These are phyloP conservation scores for Amaranthus hypochondriacus DNA, from an alignment of 148 eudicot species.

Conservation along the genomic window DNA sequence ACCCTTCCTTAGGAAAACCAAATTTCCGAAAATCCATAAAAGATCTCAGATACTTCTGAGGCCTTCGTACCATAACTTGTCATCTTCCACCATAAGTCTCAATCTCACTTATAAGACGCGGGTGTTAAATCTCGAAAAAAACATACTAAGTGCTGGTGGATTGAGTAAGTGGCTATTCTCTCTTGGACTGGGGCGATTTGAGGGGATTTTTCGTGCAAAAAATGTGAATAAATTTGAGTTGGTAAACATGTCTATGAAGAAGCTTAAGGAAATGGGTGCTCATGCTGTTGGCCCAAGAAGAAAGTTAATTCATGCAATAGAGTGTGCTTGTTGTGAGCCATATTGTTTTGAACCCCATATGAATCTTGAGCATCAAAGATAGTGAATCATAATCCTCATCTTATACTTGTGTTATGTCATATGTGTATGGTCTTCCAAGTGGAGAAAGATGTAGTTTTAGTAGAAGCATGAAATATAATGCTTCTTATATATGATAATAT, in stretches of 20 bases:
- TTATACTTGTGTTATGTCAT: no score
- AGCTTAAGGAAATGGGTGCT: conserved; percentile 92
- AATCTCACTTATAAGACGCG: conserved; percentile 52
- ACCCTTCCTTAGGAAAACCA: conserved; percentile 16
- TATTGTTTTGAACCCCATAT: conserved; percentile 31
- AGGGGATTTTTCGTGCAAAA: conserved; percentile 43
- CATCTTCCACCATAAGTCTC: conserved; percentile 24
- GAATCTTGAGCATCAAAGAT: neutral
- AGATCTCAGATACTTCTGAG: conserved; percentile 25
- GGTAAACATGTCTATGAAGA: conserved; percentile 68
- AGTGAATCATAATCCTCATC: neutral
- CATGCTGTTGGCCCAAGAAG: conserved; percentile 88
- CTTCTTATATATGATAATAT: no score
- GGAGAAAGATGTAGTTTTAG: no score
- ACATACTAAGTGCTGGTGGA: conserved; percentile 76
- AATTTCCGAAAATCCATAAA: conserved; percentile 8
- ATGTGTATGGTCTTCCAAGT: no score
- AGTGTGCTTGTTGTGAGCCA: conserved; percentile 57
- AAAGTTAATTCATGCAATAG: conserved; percentile 88
- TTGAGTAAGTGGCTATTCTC: conserved; percentile 69
- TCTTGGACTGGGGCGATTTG: conserved; percentile 63
- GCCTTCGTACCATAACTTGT: conserved; percentile 21
- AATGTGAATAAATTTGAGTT: conserved; percentile 58
- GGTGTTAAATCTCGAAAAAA: conserved; percentile 60
- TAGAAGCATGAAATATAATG: no score